These are phyloP conservation scores for Nepenthes mirabilis DNA, from an alignment of 148 eudicot species.

Conservation along the genomic window DNA sequence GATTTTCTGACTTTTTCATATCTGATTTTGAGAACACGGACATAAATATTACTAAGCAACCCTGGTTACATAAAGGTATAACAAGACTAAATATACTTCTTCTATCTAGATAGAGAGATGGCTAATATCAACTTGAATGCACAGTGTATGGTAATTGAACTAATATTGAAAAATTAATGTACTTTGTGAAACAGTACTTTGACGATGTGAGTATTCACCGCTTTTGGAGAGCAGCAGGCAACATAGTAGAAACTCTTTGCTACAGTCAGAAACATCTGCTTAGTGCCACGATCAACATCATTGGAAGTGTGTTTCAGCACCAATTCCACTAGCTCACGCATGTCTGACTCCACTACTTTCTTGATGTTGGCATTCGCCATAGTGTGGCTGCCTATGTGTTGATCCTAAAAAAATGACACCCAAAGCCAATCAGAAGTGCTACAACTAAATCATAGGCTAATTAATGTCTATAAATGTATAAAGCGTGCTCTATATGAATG, in stretches of 20 bases:
- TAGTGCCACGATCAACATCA: slow-evolving; percentile 26
- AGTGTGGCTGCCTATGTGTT: slow-evolving; percentile 11
- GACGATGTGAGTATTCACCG: slow-evolving; percentile 38
- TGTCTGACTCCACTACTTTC: slow-evolving; percentile 24
- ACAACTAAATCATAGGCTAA: too few species aligned
- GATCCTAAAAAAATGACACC: not conserved
- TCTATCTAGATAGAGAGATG: too few species aligned
- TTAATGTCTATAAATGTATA: not conserved
- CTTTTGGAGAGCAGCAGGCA: slow-evolving; percentile 30
- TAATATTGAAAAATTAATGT: too few species aligned
- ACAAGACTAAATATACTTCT: too few species aligned
- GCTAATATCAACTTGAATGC: too few species aligned
- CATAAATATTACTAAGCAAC: too few species aligned
- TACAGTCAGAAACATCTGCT: slow-evolving; percentile 41
- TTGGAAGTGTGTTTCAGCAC: slow-evolving; percentile 20
- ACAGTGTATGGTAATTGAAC: too few species aligned
- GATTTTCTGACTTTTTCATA: too few species aligned
- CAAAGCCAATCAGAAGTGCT: not conserved
- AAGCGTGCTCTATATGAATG: too few species aligned
- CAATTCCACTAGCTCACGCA: slow-evolving; percentile 43
- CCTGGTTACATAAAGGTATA: too few species aligned
- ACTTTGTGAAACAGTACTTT: slow-evolving; percentile 59
- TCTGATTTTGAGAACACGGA: too few species aligned
- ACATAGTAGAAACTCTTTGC: slow-evolving; percentile 51
- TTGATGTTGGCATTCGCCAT: slow-evolving; percentile 6